Conservation (phyloP, 164 flowering plant genomes). For the Liquidambar formosana region DNA sequence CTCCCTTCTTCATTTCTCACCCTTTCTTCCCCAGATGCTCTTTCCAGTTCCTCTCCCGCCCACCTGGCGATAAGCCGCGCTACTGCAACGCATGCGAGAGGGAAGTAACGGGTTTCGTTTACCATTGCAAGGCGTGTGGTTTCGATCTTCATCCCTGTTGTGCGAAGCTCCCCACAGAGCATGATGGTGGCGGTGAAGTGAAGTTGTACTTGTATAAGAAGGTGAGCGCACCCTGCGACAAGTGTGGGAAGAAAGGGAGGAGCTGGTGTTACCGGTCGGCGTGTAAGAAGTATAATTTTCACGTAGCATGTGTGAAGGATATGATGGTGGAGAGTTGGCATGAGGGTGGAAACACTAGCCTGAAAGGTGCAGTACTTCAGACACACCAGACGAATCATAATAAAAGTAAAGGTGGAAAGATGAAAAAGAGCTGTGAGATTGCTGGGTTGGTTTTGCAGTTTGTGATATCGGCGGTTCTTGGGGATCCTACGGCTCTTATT, state of each 20-base stretch:
- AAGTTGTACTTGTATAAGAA: slow-evolving; percentile 61
- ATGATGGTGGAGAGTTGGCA: slow-evolving; percentile 87
- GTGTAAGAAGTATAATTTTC: slow-evolving; percentile 79
- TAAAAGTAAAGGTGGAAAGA: slow-evolving; percentile 44
- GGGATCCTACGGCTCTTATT: slow-evolving; percentile 86
- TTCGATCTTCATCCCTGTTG: slow-evolving; percentile 95
- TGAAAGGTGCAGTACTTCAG: slow-evolving; percentile 53
- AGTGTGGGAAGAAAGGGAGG: slow-evolving; percentile 76
- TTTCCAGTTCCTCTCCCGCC: slow-evolving; percentile 62
- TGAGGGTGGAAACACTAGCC: slow-evolving; percentile 52
- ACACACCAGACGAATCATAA: slow-evolving; percentile 29
- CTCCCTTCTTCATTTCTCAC: slow-evolving; percentile 55
- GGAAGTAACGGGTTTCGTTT: slow-evolving; percentile 73
- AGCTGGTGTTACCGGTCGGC: slow-evolving; percentile 83
- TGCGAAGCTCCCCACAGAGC: slow-evolving; percentile 69
- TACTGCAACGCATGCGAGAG: slow-evolving; percentile 87
- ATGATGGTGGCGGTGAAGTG: slow-evolving; percentile 70
- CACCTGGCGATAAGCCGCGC: slow-evolving; percentile 64
- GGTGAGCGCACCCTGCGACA: slow-evolving; percentile 60
- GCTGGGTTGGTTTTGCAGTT: slow-evolving; percentile 76
- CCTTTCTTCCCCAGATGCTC: slow-evolving; percentile 80
- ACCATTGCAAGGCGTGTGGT: slow-evolving; percentile 82
- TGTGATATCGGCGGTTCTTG: slow-evolving; percentile 83
- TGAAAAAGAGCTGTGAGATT: slow-evolving; percentile 73
- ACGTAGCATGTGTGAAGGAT: slow-evolving; percentile 87